A percentile compares a stretch with the other conserved stretches of the same genome.
Conservation (phyloP, 345 rosid genomes). For the Populus davidiana region DNA sequence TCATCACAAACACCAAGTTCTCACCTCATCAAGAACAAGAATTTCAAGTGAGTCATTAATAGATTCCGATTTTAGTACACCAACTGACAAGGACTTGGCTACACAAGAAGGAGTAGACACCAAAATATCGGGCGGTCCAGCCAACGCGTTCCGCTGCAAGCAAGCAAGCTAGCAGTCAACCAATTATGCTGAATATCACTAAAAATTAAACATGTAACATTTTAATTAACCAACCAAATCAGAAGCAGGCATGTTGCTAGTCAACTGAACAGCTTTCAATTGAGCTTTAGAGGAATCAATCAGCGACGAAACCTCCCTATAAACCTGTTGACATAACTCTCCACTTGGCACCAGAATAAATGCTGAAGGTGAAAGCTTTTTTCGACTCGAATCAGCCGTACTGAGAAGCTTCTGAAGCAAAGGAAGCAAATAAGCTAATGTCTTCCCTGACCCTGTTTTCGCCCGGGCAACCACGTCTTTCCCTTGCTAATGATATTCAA, state of each 20-base stretch:
- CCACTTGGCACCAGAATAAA: conserved; percentile 77
- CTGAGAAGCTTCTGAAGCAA: conserved; percentile 78
- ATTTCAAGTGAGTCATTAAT: conserved; percentile 66
- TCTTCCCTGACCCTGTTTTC: conserved; percentile 86
- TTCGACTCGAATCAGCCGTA: conserved; percentile 39
- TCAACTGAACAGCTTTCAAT: conserved; percentile 65
- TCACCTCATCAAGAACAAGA: conserved; percentile 92
- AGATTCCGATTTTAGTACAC: conserved; percentile 55
- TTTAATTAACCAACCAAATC: conserved; percentile 56
- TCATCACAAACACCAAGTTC: neutral
- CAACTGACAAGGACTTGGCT: conserved; percentile 69
- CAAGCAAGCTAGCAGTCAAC: neutral
- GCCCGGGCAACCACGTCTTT: conserved; percentile 91
- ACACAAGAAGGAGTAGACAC: conserved; percentile 83
- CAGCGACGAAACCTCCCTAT: conserved; percentile 54
- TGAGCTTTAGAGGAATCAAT: conserved; percentile 76
- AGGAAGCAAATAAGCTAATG: conserved; percentile 79
- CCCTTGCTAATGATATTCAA: conserved; percentile 50
- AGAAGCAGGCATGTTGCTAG: conserved; percentile 62
- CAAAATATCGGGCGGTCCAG: conserved; percentile 70
- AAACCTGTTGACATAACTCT: conserved; percentile 86
- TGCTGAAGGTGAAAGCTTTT: conserved; percentile 66
- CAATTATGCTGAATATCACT: neutral
- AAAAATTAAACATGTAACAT: neutral
- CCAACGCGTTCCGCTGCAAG: conserved; percentile 66